Conservation (phyloP, 352 stramenopile species). For the Globisporangium paddicum region DNA sequence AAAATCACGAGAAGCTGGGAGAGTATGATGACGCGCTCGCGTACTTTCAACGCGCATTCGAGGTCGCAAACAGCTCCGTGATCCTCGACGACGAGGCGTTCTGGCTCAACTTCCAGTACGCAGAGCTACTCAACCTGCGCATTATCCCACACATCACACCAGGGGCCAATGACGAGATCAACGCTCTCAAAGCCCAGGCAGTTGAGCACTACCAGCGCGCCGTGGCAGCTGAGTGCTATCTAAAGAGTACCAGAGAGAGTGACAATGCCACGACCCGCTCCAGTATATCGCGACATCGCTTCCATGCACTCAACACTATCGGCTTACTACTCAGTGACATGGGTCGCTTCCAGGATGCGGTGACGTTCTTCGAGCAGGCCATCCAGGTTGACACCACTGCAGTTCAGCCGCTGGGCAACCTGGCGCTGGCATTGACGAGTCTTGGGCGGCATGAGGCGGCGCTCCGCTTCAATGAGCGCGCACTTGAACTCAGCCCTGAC, state of each 20-base stretch:
- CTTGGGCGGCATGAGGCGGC: conserved; percentile 11
- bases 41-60: conserved; percentile 6
- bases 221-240: not conserved
- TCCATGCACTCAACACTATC: conserved; percentile 26
- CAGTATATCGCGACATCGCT: not conserved
- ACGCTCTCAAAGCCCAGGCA: not conserved
- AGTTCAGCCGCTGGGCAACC: conserved; percentile 19
- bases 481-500: conserved; percentile 13
- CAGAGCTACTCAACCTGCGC: conserved; percentile 7
- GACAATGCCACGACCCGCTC: not conserved
- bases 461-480: conserved; percentile 8
- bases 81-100: conserved; percentile 1
- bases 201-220: conserved; percentile 9
- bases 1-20: not conserved
- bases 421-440: conserved; percentile 12
- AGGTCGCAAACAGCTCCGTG: not conserved
- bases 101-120: conserved; percentile 15
- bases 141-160: not conserved
- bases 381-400: conserved; percentile 2
- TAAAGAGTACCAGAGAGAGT: not conserved
- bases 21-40: not conserved
- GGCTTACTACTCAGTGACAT: conserved; percentile 17
- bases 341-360: not conserved
- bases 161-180: not conserved
- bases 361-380: conserved; percentile 15